Evolutionary conservation across 495 filamentous ascomycete species (phyloP), one percentile per base, ranked within the genome.

Genomic region (Aspergillus baeticus): DNA sequence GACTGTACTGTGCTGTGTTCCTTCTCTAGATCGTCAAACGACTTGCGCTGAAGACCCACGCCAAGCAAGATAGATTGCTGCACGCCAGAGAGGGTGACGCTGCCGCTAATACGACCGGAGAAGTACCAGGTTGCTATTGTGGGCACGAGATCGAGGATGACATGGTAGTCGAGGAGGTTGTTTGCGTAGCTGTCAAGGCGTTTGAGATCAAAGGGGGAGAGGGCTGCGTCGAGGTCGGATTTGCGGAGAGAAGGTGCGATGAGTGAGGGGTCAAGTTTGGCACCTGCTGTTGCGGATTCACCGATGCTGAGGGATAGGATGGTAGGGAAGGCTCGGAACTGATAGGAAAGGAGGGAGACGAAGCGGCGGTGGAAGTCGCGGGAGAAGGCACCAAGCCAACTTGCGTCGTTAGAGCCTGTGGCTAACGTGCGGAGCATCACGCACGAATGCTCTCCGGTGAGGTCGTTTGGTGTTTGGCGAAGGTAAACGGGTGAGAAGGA

Each of bases 391-490:
- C 88, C 89, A 11, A 96, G 80, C 94, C 95, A 98, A 61, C 77
- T 80, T 42, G 75, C 78, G 60, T 96, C 91, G 42, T 79, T 81
- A 39, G 76, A 77, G 37, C 84, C 81, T 21, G 76, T 74, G 31
- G 76, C 72, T 21, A 85, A 75, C 5, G 89, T 86, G 49, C 90
- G 85, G 31, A 99, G 81, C 95, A 99, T 99, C 33, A 99, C 92
- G 68, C 92, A 96, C 0, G 93, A 92, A 63, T 99, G 93, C 74
- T 99, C 95, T 58, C 95, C 95, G 0, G 94, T 99, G 22, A 99
- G 80, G 43, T 97, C 90, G 65, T 97, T 98, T 6, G 95, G 77
- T 3, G 95, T 99, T 79, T 99, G 95, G 43, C 95, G 86, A 39
- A 98, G 80, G 66, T 98, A 98, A 0, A 98, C 91, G 0, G 94